Evolutionary conservation across 2,329 filamentous ascomycete genomes (phyloP), one percentile per base, ranked within the genome.

Genomic region (Colletotrichum sp.): DNA sequence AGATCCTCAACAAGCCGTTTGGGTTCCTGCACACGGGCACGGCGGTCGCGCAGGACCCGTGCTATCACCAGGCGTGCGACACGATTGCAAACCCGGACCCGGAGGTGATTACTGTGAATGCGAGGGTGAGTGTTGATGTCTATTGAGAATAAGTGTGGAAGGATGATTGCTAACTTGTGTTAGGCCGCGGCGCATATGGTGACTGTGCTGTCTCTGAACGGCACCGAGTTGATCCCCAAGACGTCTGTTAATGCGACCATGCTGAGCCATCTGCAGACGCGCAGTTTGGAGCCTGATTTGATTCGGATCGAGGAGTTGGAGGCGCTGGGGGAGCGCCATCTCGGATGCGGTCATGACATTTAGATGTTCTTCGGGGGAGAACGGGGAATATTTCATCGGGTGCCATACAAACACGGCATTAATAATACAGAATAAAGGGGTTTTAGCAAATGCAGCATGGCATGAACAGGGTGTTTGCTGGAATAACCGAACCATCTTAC

Each of bases 11-110:
- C 9, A 84, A 92, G 92, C 79, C 90, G 86, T 26, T 87, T 82
- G 57, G 90, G 84, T 91, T 91, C 13, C 84, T 93, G 30, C 90
- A 91, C 79, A 93, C 91, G 3, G 92, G 92, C 7, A 91, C 90
- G 3, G 90, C 91, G 76, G 88, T 85, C 34, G 83, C 90, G 80
- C 79, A 85, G 79, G 71, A 83, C 77, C 73, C 80, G 44, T 78
- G 81, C 78, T 82, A 83, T 78, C 80, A 86, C 78, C 81, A 86
- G 39, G 85, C 84, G 2, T 86, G 85, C 36, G 86, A 88, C 39
- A 83, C 83, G 71, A 82, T 87, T 18, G 83, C 83, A 63, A 85
- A 87, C 77, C 83, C 86, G 5, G 80, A 85, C 73, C 83, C 81
- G 12, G 82, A 85, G 26, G 85, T 84, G 2, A 79, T 85, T 6